Base-by-base conservation (phyloP, 2,329 filamentous ascomycete genomes). In the Hortaea sp. region DNA sequence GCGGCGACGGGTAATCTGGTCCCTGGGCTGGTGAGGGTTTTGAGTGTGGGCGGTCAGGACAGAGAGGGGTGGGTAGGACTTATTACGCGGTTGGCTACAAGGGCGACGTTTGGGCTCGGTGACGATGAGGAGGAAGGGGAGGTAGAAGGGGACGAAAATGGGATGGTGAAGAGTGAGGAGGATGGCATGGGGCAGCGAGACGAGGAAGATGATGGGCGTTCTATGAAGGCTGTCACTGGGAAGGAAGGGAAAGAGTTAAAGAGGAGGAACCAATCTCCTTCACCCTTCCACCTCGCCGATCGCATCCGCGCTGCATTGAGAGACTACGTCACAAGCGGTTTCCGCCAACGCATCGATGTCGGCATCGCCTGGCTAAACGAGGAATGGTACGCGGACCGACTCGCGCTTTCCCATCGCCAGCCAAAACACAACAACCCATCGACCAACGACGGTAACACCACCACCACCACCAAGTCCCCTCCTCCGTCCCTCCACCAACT, bases 301-400 rank as follows among this genome's bases (percentile, higher is more conserved):
- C 76, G 76, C 5, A 88, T 97, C 53, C 80, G 92, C 44, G 84
- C 94, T 55, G 75, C 80, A 6, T 71, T 98, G 1, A 92, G 88
- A 66, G 76, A 79, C 45, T 95, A 94, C 63, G 78, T 97, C 41
- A 78, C 97, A 52, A 88, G 94, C 53, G 90, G 97, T 62, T 98
- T 95, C 68, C 81, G 90, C 45, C 82, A 78, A 51, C 82, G 92
- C 39, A 89, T 97, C 52, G 89, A 94, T 55, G 78, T 92, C 20
- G 90, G 88, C 1, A 88, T 97, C 43, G 82, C 84, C 6, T 98
- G 92, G 92, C 75, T 98, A 11, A 94, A 84, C 57, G 92, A 98
- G 65, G 92, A 98, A 67, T 98, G 92, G 90, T 97, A 95, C 66
- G 94, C 89, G 58, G 90, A 97, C 63, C 81, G 74, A 39, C 66